Evolutionary conservation across 2,329 filamentous ascomycete species (phyloP), one percentile per base, ranked within the genome.

Genomic region (Piedraia hortae): DNA sequence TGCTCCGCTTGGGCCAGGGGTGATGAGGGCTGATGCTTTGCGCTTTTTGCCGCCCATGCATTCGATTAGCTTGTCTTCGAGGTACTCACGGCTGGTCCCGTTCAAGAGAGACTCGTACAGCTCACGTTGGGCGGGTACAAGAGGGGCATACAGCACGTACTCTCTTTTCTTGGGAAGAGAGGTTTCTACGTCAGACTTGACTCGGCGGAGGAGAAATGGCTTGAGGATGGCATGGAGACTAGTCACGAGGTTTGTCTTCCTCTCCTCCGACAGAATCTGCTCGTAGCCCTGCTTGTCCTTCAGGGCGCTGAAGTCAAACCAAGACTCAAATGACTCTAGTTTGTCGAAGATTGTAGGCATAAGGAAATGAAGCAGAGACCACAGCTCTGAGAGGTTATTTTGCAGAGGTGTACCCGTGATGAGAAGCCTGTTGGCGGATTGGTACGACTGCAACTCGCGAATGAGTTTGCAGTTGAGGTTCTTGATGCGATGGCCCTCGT

Each of bases 401-500:
- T 97, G 85, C 0, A 97, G 48, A 0, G 85, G 85, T 0, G 85
- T 97, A 5, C 85, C 85, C 0, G 85, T 93, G 15, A 97, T 90
- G 1, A 97, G 57, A 0, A 97, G 56, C 25, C 85, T 62, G 18
- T 88, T 91, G 0, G 80, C 77, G 0, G 82, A 93, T 12, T 69
- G 67, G 37, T 93, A 93, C 1, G 71, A 69, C 31, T 85, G 65
- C 0, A 97, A 50, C 32, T 90, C 77, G 21, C 75, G 70, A 30
- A 93, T 90, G 0, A 97, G 54, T 26, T 75, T 73, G 14, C 82
- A 88, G 21, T 93, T 80, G 30, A 89, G 70, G 31, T 97, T 97
- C 51, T 97, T 97, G 57, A 97, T 67, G 1, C 85, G 70, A 41
- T 97, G 85, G 0, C 85, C 85, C 47, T 97, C 85, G 34, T 97